Evolutionary conservation across 371 early-diverging fungal genomes (phyloP).

Genomic region (Haplosporangium sp.): DNA sequence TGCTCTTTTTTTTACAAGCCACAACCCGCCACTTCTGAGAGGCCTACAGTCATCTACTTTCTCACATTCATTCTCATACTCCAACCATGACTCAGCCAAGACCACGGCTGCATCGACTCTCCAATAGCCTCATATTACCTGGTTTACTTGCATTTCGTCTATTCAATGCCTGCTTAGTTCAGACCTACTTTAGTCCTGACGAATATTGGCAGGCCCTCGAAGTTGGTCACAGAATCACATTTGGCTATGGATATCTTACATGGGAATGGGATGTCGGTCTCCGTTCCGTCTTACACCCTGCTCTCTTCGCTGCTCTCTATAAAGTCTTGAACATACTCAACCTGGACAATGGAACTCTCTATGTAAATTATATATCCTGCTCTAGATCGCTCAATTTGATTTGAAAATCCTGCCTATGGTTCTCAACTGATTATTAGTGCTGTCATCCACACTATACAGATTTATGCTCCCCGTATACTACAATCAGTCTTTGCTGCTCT

Average conservation of each 20-base stretch:
- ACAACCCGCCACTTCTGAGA: background rate
- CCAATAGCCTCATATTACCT: conserved; percentile 33
- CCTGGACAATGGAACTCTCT: conserved; percentile 68
- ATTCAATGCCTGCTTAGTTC: conserved; percentile 71
- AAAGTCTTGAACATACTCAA: conserved; percentile 63
- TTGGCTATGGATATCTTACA: conserved; percentile 89
- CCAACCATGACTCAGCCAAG: background rate
- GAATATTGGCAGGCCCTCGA: conserved; percentile 94
- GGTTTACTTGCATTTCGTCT: conserved; percentile 70
- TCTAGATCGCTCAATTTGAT: conserved; percentile 9
- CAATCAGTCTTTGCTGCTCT: conserved; percentile 81
- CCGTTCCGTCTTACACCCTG: conserved; percentile 83
- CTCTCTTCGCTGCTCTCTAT: conserved; percentile 81
- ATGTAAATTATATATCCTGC: conserved; percentile 60
- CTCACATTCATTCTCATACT: background rate
- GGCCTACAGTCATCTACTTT: background rate
- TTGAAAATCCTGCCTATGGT: too few species aligned
- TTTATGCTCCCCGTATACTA: conserved; percentile 76
- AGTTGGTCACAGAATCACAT: conserved; percentile 84
- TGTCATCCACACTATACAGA: conserved; percentile 51
- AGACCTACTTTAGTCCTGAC: conserved; percentile 87
- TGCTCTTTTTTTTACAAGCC: background rate
- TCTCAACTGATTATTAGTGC: too few species aligned
- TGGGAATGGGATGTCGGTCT: conserved; percentile 93
- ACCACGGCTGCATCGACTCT: background rate